Percentiles rank a stretch among this genome's conserved stretches.
These are phyloP conservation scores for Rauvolfia tetraphylla DNA, from an alignment of 257 asterid species.

Conservation along the genomic window DNA sequence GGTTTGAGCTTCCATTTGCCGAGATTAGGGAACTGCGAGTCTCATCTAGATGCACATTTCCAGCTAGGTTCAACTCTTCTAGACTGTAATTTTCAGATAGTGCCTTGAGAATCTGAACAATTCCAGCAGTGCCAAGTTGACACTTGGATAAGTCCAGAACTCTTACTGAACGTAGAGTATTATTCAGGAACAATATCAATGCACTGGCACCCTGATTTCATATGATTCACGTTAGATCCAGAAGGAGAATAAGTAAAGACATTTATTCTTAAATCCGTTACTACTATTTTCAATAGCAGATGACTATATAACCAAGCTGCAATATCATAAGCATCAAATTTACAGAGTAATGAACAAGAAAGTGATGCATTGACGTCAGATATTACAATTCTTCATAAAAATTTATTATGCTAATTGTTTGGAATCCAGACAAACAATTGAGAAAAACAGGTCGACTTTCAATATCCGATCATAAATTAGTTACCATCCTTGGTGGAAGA, in stretches of 20 bases:
- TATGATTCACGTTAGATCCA: slow-evolving; percentile 28
- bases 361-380: not conserved
- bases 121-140: slow-evolving; percentile 57
- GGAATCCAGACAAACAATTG: not conserved
- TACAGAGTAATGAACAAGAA: not conserved
- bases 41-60: slow-evolving; percentile 44
- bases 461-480: not conserved
- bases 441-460: not conserved
- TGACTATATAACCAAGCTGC: not conserved
- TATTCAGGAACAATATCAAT: slow-evolving; percentile 56
- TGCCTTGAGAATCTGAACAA: slow-evolving; percentile 47
- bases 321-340: not conserved
- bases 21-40: slow-evolving; percentile 22
- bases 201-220: slow-evolving; percentile 63
- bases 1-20: slow-evolving; percentile 19
- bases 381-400: not conserved
- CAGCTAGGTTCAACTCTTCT: slow-evolving; percentile 86
- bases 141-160: slow-evolving; percentile 64
- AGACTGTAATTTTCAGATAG: slow-evolving; percentile 50
- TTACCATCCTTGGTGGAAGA: not conserved
- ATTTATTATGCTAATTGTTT: too few relatives aligned
- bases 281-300: not conserved
- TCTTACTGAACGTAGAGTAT: slow-evolving; percentile 54
- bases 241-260: not conserved
- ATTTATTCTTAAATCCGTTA: not conserved